Evolutionary conservation across 2,329 filamentous ascomycete species (phyloP), one percentile per base, ranked within the genome.

Genomic region (Fusarium floridanum): DNA sequence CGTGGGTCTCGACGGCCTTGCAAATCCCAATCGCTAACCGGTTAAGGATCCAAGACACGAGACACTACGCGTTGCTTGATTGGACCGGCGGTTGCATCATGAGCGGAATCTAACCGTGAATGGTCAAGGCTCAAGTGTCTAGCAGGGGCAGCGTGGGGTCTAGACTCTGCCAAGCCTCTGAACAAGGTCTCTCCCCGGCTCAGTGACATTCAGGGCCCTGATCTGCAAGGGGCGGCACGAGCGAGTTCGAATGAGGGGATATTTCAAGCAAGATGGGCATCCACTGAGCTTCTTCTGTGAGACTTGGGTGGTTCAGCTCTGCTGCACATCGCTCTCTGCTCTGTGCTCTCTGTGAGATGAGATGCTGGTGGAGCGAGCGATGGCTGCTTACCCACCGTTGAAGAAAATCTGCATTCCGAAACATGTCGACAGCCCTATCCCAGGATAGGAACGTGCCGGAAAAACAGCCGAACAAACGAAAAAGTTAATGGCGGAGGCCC

Each of bases 1-100:
- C 55, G 32, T 53, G 27, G 48, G 48, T 20, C 32, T 37, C 34
- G 20, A 16, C 20, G 55, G 11, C 55, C 55, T 37, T 57, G 55
- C 55, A 24, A 57, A 24, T 37, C 55, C 55, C 55, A 57, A 57
- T 57, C 32, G 55, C 55, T 57, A 36, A 57, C 48, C 48, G 48
- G 48, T 53, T 53, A n/a, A 32, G 48, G 48, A 29, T 27, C 48
- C 48, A 53, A 57, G 34, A 37, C 55, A 57, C 29, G 55, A 57
- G 55, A 34, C 55, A 57, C 32, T 57, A 14, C 32, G 32, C 29
- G 55, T 16, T 34, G 55, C 22, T 36, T 57, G 22, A 34, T 34
- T 37, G 55, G 55, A 24, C 55, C 5, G n/a, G 17, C 14, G n/a
- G 34, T 37, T 57, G 34, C 55, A 57, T 57, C 32, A 37, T 34